phyloP scores from a whole-genome alignment of 257 asterid genomes.

The Solanum peruvianum region DNA sequence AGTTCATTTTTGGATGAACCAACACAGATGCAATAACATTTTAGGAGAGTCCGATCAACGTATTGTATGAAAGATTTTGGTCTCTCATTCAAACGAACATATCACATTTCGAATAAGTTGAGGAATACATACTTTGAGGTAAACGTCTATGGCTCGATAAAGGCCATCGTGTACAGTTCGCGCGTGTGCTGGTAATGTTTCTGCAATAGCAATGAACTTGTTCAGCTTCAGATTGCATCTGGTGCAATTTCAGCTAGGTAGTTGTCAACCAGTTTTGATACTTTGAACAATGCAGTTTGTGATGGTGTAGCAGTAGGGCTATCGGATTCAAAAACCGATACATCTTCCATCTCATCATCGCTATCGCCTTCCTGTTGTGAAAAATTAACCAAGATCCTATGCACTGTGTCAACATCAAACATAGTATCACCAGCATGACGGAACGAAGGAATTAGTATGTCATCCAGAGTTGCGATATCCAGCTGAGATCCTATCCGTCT shows the following conservation, averaged over 20 bases:
- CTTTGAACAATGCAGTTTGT: slow-evolving; percentile 67
- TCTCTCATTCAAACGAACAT: too few species aligned
- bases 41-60: background rate
- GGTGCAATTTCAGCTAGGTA: slow-evolving; percentile 91
- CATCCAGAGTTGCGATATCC: slow-evolving; percentile 78
- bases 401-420: slow-evolving; percentile 80
- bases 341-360: slow-evolving; percentile 74
- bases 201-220: slow-evolving; percentile 77
- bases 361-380: slow-evolving; percentile 65
- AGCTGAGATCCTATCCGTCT: slow-evolving; percentile 74
- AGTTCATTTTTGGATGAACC: background rate
- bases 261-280: slow-evolving; percentile 69
- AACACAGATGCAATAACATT: background rate
- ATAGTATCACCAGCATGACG: slow-evolving; percentile 75
- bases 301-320: slow-evolving; percentile 68
- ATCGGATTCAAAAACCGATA: slow-evolving; percentile 59
- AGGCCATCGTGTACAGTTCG: slow-evolving; percentile 68
- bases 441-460: slow-evolving; percentile 74
- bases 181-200: slow-evolving; percentile 71
- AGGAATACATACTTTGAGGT: slow-evolving; percentile 60
- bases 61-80: background rate
- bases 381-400: slow-evolving; percentile 62
- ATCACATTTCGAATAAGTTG: background rate
- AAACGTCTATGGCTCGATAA: slow-evolving; percentile 81
- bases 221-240: slow-evolving; percentile 72